Base-by-base conservation (phyloP, 1,139 yeast genomes). In the Scheffersomyces segobiensis region DNA sequence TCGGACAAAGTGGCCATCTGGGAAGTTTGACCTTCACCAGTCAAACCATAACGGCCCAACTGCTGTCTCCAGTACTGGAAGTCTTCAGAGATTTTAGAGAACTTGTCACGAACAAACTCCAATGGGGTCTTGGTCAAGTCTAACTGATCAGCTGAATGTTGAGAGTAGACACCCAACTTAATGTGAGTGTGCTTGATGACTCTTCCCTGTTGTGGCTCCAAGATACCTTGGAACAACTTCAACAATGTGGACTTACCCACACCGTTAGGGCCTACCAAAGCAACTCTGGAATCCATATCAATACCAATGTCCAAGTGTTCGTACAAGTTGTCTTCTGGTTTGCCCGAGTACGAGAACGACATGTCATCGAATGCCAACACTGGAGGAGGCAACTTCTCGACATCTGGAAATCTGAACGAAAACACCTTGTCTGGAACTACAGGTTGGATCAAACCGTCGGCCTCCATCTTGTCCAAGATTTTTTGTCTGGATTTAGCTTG, bases 401-500 rank as follows among this genome's bases (percentile, higher is more conserved):
- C 97, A 52, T 88, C 93, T 58, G 98, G 93, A 86, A 96, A 95
- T 72, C 90, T 85, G 86, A 95, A 95, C 2, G 96, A 87, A 77
- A 95, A 95, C 46, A 93, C 97, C 80, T 85, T 91, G 76, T 95
- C 99, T 56, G 91, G 91, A 60, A 87, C 93, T 65, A 96, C 99
- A 59, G 97, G 88, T 79, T 91, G 92, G 71, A 95, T 90, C 71
- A 95, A 86, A 74, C 99, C 99, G 75, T 95, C 99, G 67, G 99
- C 99, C 81, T 95, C 99, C 99, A 95, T 96, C 88, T 96, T 96
- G 80, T 95, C 99, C 78, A 95, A 85, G 74, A 95, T 96, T 88
- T 96, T 95, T 85, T 96, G 99, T 82, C 98, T 92, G 53, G 99
- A 95, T 80, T 95, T 95, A 64, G 99, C 99, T 82, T 95, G 99